Evolutionary conservation across 495 filamentous ascomycete species (phyloP), one percentile per base, ranked within the genome.

Genomic region (Penicillium flavigenum): DNA sequence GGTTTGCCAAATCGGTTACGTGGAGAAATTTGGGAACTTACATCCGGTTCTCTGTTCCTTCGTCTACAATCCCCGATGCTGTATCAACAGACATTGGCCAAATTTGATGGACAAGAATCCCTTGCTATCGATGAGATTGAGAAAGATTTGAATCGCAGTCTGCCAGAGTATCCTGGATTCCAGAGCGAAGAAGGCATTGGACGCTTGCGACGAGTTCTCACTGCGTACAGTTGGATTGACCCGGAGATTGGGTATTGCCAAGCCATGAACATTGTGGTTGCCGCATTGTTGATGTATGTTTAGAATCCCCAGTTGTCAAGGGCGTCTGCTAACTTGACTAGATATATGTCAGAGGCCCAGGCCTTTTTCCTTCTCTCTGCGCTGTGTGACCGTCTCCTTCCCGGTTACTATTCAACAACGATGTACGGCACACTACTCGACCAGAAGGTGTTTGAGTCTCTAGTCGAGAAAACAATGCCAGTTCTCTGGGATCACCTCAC

Each of bases 221-320:
- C 91, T 5, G 94, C 94, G 12, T 98, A 98, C 72, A 96, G 91
- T 71, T 98, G 94, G 94, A 89, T 83, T 22, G 91, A 98, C 65
- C 83, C 89, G 46, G 90, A 96, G 58, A 92, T 98, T 39, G 94
- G 94, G 26, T 98, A 98, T 70, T 98, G 94, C 69, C 94, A 98
- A 71, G 94, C 94, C 22, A 98, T 98, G 94, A 98, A 98, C 68
- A 98, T 98, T 59, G 94, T 98, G 17, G 92, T 96, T 7, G 94
- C 94, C 17, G 94, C 94, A 9, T 71, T 98, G 51, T 80, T 98
- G 38, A 98, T 98, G 78, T 89, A 76, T 44, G 81, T 67, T 57
- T 38, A 2, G 5, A 19, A 24, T 17, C 10, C 41, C 44, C n/a
- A 34, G 16, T 19, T 27, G 17, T 45, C 17, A 8, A 46, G 22